phyloP scores from a whole-genome alignment of 176 grass and related monocot genomes.

The Phyllostachys edulis region DNA sequence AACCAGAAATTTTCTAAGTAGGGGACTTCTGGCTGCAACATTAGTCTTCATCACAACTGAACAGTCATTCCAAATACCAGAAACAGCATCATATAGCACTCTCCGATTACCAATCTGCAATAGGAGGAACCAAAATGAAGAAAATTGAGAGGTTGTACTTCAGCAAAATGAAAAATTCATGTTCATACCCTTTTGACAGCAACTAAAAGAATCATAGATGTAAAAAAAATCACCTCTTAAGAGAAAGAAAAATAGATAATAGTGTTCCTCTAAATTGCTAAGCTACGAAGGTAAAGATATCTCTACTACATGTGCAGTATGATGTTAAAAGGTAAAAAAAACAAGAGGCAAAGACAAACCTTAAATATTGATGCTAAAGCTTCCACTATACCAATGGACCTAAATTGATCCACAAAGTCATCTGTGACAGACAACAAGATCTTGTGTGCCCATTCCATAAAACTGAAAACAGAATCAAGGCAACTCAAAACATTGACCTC shows the following conservation, averaged over 20 bases:
- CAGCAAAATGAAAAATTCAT: not conserved
- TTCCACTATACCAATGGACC: slow-evolving; percentile 88
- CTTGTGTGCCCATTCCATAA: slow-evolving; percentile 88
- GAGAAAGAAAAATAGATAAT: slow-evolving; percentile 1
- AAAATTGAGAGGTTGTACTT: not conserved
- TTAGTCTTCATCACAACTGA: slow-evolving; percentile 78
- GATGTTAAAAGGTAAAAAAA: slow-evolving; percentile 18
- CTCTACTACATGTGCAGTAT: slow-evolving; percentile 22
- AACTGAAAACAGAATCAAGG: slow-evolving; percentile 60
- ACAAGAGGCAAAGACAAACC: slow-evolving; percentile 41
- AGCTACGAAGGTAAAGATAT: not conserved
- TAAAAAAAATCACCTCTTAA: not conserved
- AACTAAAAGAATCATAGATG: slow-evolving; percentile 6
- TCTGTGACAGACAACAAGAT: slow-evolving; percentile 76
- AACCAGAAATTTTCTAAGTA: slow-evolving; percentile 89
- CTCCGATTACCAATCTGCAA: slow-evolving; percentile 73
- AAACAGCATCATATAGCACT: slow-evolving; percentile 54
- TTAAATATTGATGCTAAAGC: slow-evolving; percentile 96
- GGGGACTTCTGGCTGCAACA: slow-evolving; percentile 65
- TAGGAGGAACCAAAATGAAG: slow-evolving; percentile 25
- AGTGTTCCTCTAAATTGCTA: not conserved
- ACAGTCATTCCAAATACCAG: slow-evolving; percentile 73
- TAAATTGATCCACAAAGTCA: slow-evolving; percentile 83
- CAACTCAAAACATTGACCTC: slow-evolving; percentile 20
- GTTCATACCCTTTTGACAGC: not conserved